Evolutionary conservation across 352 stramenopile species (phyloP).

Genomic region (Pythium pyrilobum): DNA sequence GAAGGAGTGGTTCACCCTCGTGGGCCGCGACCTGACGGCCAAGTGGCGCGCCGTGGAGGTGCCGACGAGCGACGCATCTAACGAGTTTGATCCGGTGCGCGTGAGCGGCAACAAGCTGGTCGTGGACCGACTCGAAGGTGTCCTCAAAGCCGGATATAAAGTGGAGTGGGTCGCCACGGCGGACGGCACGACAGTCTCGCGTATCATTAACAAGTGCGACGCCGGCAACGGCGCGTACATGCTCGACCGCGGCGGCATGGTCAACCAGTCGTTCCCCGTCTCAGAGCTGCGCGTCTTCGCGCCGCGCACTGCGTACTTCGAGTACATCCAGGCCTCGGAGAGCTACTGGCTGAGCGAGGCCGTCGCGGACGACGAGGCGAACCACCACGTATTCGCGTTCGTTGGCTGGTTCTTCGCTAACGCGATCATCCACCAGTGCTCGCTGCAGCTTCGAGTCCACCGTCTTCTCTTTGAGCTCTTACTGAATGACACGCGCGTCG

Average conservation of each 20-base stretch:
- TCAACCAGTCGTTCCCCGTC: conserved; percentile 28
- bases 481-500: conserved; percentile 22
- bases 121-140: conserved; percentile 19
- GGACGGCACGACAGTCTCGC: conserved; percentile 19
- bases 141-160: conserved; percentile 25
- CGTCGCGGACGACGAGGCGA: conserved; percentile 27
- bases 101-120: conserved; percentile 46
- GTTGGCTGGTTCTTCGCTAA: conserved; percentile 60
- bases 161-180: conserved; percentile 39
- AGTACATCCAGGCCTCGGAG: conserved; percentile 57
- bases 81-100: conserved; percentile 23
- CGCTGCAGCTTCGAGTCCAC: conserved; percentile 28
- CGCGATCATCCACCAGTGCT: conserved; percentile 37
- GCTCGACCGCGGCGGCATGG: conserved; percentile 37
- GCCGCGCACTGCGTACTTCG: conserved; percentile 35
- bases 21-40: conserved; percentile 31
- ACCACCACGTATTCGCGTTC: conserved; percentile 33
- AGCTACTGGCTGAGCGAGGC: conserved; percentile 59
- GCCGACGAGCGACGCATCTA: neutral
- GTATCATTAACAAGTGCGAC: conserved; percentile 50
- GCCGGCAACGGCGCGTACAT: conserved; percentile 27
- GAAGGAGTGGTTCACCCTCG: conserved; percentile 66
- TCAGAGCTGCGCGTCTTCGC: conserved; percentile 37
- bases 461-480: conserved; percentile 47
- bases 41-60: conserved; percentile 39